Evolutionary conservation across 768 basidiomycete genomes (phyloP).

Genomic region (Kwoniella dejecticola): DNA sequence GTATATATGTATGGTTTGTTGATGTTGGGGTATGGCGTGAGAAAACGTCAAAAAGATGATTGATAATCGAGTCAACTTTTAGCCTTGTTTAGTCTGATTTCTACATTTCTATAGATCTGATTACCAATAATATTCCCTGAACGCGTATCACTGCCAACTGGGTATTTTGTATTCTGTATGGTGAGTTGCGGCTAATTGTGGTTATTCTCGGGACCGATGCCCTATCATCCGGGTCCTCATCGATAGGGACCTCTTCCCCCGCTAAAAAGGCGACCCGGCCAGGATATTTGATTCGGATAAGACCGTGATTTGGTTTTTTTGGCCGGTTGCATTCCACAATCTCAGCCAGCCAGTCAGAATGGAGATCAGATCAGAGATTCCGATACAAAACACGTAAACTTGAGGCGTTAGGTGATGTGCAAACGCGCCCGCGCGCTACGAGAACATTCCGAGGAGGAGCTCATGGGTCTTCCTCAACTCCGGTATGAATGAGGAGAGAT

Average conservation of each 20-base stretch:
- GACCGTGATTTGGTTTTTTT: not conserved
- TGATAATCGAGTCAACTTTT: conserved; percentile 14
- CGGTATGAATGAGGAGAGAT: no score
- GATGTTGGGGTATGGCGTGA: conserved; percentile 1
- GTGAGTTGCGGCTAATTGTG: not conserved
- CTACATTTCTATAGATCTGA: not conserved
- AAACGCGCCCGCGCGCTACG: no score
- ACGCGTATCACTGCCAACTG: not conserved
- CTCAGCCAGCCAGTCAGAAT: not conserved
- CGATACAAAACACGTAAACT: no score
- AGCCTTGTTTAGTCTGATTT: not conserved
- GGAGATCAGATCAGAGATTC: not conserved
- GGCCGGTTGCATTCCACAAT: not conserved
- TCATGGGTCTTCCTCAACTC: no score
- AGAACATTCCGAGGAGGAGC: no score
- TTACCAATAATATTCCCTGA: not conserved
- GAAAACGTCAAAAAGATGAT: conserved; percentile 3
- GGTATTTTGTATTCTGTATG: no score
- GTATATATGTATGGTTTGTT: conserved; percentile 13
- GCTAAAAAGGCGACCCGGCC: no score
- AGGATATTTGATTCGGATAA: not conserved
- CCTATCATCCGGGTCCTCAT: no score
- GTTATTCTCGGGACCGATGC: no score
- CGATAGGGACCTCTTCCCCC: no score
- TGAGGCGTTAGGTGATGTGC: no score